Base-by-base conservation (phyloP, 2,329 filamentous ascomycete genomes). In the Lasiodiplodia citricola region DNA sequence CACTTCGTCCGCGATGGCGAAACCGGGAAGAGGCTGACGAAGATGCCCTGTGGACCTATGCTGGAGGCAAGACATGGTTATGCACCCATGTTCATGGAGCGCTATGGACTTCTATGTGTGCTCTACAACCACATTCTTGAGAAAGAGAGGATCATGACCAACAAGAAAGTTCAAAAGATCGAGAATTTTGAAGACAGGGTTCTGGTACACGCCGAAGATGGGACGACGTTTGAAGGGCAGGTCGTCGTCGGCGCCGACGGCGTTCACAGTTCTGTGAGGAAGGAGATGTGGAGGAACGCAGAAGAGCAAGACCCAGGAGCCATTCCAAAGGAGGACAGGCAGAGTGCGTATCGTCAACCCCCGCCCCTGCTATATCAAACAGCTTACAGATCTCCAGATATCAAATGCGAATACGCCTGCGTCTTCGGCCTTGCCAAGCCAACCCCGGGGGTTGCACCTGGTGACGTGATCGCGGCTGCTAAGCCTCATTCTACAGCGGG, bases 51-150 rank as follows among this genome's bases (percentile, higher is more conserved):
- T n/a, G 56, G 56, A 16, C 56, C 56, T 7, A 23, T 18, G 1
- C 6, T 66, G 51, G 35, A 66, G 51, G 13, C 63, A 16, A 44
- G 70, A 23, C 54, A 71, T 31, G 72, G 72, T 3, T 69, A 69
- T 25, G n/a, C 50, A 6, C 52, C 55, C 2, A 38, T 54, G 35
- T 69, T 68, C 28, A 51, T 68, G 37, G 64, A 69, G 50, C 68
- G 68, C 28, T 51, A 67, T 11, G 16, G 41, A 18, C 31, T 69
- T n/a, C 41, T 66, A 16, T 37, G 72, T 60, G 72, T 72, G 10
- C 57, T 78, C 6, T 74, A 74, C 52, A 66, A 74, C 6, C 70
- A 72, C 6, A 70, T 74, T 44, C 54, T 70, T 10, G 71, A 75
- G 50, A 72, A 74, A 23, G 67, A 69, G 23, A 72, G 70, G 62